Conservation (phyloP, 331 rosid genomes). For the Cydonia oblonga region DNA sequence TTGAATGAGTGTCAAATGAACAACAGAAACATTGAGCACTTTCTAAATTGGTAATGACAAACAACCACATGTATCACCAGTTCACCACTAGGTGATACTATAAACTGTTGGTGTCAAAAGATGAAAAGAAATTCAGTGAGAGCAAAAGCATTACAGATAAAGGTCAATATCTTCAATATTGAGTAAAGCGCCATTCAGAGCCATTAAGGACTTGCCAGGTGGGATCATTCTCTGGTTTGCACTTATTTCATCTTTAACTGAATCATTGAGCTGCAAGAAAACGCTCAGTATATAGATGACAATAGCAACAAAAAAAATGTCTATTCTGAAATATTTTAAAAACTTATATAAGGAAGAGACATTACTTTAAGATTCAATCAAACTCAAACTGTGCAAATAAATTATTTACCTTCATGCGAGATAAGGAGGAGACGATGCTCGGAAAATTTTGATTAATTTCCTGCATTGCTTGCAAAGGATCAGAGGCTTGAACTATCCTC, state of each 20-base stretch:
- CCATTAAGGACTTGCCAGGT: conserved; percentile 99
- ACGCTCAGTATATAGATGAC: conserved; percentile 19
- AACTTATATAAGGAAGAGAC: neutral
- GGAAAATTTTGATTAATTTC: conserved; percentile 98
- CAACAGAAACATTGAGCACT: conserved; percentile 1
- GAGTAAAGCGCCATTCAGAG: conserved; percentile 93
- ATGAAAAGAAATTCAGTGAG: conserved; percentile 24
- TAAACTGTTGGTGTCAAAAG: conserved; percentile 3
- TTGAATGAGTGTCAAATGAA: conserved; percentile 7
- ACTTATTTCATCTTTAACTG: conserved; percentile 78
- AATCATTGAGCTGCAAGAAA: conserved; percentile 66
- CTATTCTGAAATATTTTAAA: neutral
- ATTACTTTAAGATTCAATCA: neutral
- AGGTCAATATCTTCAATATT: conserved; percentile 94
- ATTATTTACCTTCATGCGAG: conserved; percentile 84
- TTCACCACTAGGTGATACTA: neutral
- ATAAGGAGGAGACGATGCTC: conserved; percentile 84
- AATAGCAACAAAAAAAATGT: neutral
- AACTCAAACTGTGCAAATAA: conserved; percentile 3
- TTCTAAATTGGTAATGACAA: neutral
- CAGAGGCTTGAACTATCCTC: conserved; percentile 93
- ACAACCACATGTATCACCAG: conserved; percentile 10
- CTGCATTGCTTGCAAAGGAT: conserved; percentile 97
- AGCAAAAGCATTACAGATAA: conserved; percentile 67
- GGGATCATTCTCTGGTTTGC: conserved; percentile 98